phyloP scores from a whole-genome alignment of 2,329 filamentous ascomycete species.

The Lecanicillium sp. region DNA sequence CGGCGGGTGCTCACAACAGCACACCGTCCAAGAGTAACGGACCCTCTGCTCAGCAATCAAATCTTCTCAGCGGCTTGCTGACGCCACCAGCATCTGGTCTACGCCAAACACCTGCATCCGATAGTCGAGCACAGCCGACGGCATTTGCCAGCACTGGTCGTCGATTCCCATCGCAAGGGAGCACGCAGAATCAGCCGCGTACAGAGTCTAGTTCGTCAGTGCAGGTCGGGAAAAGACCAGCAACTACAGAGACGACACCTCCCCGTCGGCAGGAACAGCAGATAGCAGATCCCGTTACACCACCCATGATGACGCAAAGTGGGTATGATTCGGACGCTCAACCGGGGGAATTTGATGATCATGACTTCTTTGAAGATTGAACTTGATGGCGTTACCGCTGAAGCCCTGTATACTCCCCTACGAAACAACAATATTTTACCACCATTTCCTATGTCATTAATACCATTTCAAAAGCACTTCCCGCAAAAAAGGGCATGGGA shows the following conservation, averaged over 20 bases:
- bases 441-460: constrained; percentile 19
- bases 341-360: constrained; percentile 50
- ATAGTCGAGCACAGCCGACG: constrained; percentile 41
- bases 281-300: constrained; percentile 42
- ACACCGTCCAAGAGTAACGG: constrained; percentile 54
- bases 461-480: constrained; percentile 6
- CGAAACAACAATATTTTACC: constrained; percentile 5
- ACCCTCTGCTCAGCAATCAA: constrained; percentile 36
- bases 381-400: constrained; percentile 1
- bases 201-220: constrained; percentile 22
- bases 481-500: not conserved
- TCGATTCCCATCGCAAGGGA: constrained; percentile 41
- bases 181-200: constrained; percentile 15
- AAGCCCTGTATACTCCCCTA: constrained; percentile 1
- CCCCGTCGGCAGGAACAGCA: constrained; percentile 28
- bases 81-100: constrained; percentile 77
- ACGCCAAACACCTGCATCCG: constrained; percentile 48
- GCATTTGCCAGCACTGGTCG: constrained; percentile 54
- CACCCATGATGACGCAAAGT: constrained; percentile 51
- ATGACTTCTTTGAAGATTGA: constrained; percentile 47
- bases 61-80: constrained; percentile 70
- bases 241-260: constrained; percentile 28
- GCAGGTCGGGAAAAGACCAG: not conserved
- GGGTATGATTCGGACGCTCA: constrained; percentile 55
- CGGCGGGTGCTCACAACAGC: constrained; percentile 29